Conservation (phyloP, 768 basidiomycete species). For the Suillus bovinus region DNA sequence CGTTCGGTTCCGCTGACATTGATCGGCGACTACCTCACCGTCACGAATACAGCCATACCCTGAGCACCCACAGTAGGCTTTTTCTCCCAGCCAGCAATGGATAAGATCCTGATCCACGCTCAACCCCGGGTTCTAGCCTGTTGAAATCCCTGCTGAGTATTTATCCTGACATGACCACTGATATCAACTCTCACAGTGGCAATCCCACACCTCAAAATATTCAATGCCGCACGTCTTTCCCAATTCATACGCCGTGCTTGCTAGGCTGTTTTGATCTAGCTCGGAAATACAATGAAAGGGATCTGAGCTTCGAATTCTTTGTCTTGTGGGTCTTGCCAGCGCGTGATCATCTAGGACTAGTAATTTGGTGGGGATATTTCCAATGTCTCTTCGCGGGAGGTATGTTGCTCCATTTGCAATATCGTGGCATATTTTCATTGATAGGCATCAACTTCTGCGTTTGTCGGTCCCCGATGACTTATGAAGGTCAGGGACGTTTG, state of each 20-base stretch:
- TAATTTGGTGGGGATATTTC: not conserved
- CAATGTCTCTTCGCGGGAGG: slow-evolving; percentile 1
- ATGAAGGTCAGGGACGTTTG: not conserved
- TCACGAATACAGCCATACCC: not conserved
- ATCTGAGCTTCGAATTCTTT: not conserved
- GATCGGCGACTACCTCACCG: not conserved
- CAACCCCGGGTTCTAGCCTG: not conserved
- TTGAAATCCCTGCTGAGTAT: not conserved
- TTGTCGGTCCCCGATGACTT: not conserved
- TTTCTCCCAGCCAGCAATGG: not conserved
- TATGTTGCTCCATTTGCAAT: not conserved
- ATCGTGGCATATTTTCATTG: not conserved
- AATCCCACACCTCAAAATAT: not conserved
- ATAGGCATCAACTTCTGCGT: not conserved
- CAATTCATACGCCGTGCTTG: not conserved
- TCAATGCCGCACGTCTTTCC: not conserved
- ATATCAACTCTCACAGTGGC: slow-evolving; percentile 6
- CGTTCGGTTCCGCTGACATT: not conserved
- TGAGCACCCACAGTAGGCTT: not conserved
- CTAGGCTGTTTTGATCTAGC: slow-evolving; percentile 7
- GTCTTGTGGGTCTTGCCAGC: not conserved
- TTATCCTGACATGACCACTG: slow-evolving; percentile 4
- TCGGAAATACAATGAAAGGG: not conserved
- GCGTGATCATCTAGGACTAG: not conserved
- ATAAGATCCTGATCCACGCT: not conserved